Base-by-base conservation (phyloP, 108 stramenopile genomes). In the Cyclostephanos tholiformis region DNA sequence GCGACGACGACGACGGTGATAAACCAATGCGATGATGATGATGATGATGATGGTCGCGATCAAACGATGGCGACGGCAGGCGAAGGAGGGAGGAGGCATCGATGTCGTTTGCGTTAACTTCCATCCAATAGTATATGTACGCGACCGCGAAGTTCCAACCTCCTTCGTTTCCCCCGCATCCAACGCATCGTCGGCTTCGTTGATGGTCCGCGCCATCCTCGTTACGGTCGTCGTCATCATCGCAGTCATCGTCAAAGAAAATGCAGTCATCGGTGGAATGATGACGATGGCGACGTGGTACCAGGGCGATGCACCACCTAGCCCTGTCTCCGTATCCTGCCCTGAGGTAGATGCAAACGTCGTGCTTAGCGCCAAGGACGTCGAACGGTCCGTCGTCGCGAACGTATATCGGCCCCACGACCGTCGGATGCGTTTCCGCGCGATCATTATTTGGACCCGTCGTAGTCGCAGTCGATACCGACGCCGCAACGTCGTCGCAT, bases 91-190 rank as follows among this genome's bases (percentile, higher is more conserved):
- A 41, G 41, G 9, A 8, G 1, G 0, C 9, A 12, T 41, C 9
- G 41, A 41, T 41, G 4, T 41, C 9, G 41, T 41, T 17, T 70
- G 50, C 52, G 11, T 52, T 39, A 9, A 74, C 38, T 17, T 74
- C 73, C 32, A 65, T 63, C 73, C 73, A 74, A 39, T 74, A 74
- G 73, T 74, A 74, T 41, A 74, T 59, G 64, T 65, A 74, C 38
- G 64, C 64, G 1, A 64, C 51, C 8, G 48, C 53, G 46, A 74
- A 74, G 62, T 72, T 50, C 35, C 61, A 63, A 6, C 8, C 63
- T 51, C 61, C n/a, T n/a, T n/a, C 27, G 27, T 72, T 12, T 14
- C 56, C 41, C 16, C 16, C 12, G 0, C 30, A 2, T 20, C 53
- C 10, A 19, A n/a, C n/a, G n/a, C n/a, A n/a, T n/a, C 48, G 22